Evolutionary conservation across 345 rosid genomes (phyloP).

Genomic region (Raphanus raphanistrum): DNA sequence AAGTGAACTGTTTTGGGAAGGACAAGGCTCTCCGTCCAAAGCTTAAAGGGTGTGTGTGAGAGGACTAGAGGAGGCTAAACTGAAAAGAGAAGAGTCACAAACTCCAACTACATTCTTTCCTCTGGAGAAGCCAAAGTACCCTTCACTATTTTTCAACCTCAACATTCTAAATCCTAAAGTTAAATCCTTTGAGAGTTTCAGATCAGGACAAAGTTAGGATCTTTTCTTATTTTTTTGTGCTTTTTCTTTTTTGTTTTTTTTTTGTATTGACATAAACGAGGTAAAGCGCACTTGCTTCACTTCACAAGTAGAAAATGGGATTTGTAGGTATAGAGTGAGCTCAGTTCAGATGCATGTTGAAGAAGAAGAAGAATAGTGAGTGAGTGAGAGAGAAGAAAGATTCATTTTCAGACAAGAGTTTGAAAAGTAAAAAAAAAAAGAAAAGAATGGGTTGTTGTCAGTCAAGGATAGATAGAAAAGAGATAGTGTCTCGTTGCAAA

Average conservation of each 20-base stretch:
- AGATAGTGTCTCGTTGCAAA: slow-evolving; percentile 82
- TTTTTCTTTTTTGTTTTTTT: not conserved
- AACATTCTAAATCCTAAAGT: slow-evolving; percentile 24
- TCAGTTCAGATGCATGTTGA: slow-evolving; percentile 33
- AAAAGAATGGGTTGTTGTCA: slow-evolving; percentile 75
- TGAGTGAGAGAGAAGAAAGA: not conserved
- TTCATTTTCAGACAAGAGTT: slow-evolving; percentile 9
- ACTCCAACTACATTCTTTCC: slow-evolving; percentile 34
- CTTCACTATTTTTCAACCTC: slow-evolving; percentile 4
- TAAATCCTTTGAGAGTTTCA: slow-evolving; percentile 32
- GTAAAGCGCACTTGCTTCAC: slow-evolving; percentile 29
- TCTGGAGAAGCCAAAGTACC: slow-evolving; percentile 26
- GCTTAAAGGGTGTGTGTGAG: slow-evolving; percentile 5
- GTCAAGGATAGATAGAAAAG: slow-evolving; percentile 77
- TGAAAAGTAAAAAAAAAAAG: too few species aligned
- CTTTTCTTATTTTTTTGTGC: slow-evolving; percentile 25
- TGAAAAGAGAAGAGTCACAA: slow-evolving; percentile 24
- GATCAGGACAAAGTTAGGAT: slow-evolving; percentile 38
- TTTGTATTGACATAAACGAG: slow-evolving; percentile 38
- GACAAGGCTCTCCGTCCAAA: slow-evolving; percentile 31
- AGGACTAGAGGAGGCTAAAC: slow-evolving; percentile 13
- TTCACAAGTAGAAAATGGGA: slow-evolving; percentile 11
- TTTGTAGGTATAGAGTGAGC: slow-evolving; percentile 7
- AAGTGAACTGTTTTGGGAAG: slow-evolving; percentile 1
- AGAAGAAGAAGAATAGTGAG: slow-evolving; percentile 12